Evolutionary conservation across 495 filamentous ascomycete genomes (phyloP), one percentile per base, ranked within the genome.

Genomic region (Neurospora cerealis): DNA sequence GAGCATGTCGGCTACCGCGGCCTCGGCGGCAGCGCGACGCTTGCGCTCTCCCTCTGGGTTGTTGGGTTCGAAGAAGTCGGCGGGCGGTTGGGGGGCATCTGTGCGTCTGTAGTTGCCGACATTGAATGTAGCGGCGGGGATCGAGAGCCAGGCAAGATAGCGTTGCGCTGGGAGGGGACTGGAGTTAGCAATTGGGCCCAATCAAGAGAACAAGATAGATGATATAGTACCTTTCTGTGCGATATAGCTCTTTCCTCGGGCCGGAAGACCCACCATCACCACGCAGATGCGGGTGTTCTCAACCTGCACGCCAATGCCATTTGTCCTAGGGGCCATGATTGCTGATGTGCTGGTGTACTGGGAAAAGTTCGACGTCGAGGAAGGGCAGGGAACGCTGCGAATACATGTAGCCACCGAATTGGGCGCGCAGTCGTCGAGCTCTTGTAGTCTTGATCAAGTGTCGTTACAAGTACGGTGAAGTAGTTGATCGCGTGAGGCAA

Each of bases 211-310:
- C 69, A n/a, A 71, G 75, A 38, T 38, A 5, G 70, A 73, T 37
- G n/a, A 21, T 69, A 15, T 70, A 79, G 85, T 77, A 97, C 96
- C 95, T 86, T 97, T 98, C 78, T 96, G 93, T 42, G 96, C 95
- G 78, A 99, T 98, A 78, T 97, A 90, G 83, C 92, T 96, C 87
- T 99, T 99, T 79, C 96, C 96, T 71, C 96, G 88, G 72, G 96
- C 96, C 48, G 96, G 96, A 74, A 99, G 86, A 54, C 96, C 96
- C 69, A 99, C 96, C 96, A 99, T 98, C 72, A 98, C 93, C n/a
- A 99, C 95, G 78, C 94, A 97, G 81, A 99, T 97, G 79, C 91
- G 92, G 39, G 93, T 94, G 78, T 97, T 93, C 84, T 98, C 96
- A 75, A 92, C 93, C 93, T 96, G 90, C 75, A 87, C 80, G 41